phyloP scores from a whole-genome alignment of 2,329 filamentous ascomycete genomes.

The Apiospora malaysiana region DNA sequence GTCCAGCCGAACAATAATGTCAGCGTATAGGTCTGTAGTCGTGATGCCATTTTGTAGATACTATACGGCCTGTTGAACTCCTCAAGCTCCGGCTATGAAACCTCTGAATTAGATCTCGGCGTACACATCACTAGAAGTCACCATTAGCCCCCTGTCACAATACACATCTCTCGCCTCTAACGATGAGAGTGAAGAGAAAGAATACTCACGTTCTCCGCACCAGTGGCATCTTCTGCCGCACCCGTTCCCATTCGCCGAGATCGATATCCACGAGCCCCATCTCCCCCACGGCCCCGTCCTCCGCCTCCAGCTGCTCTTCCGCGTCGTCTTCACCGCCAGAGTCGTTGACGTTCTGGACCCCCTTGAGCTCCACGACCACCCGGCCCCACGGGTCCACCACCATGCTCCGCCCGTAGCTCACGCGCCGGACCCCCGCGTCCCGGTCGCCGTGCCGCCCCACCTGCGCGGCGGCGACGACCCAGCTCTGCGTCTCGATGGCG shows the following conservation, averaged over 20 bases:
- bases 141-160: slow-evolving; percentile 12
- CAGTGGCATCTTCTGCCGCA: slow-evolving; percentile 60
- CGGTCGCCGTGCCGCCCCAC: slow-evolving; percentile 63
- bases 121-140: slow-evolving; percentile 35
- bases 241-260: slow-evolving; percentile 49
- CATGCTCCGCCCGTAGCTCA: slow-evolving; percentile 85
- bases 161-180: not conserved
- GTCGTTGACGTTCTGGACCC: slow-evolving; percentile 48
- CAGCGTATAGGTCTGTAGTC: not conserved
- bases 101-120: slow-evolving; percentile 28
- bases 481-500: slow-evolving; percentile 88
- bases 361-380: slow-evolving; percentile 69
- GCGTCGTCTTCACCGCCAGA: slow-evolving; percentile 44
- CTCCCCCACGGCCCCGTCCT: slow-evolving; percentile 48
- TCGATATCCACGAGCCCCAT: slow-evolving; percentile 64
- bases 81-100: not conserved
- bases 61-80: not conserved
- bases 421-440: slow-evolving; percentile 64
- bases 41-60: not conserved
- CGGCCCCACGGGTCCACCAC: slow-evolving; percentile 88
- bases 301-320: slow-evolving; percentile 38
- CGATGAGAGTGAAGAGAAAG: not conserved
- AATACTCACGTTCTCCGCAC: slow-evolving; percentile 56
- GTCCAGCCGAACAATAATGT: no score
- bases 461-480: slow-evolving; percentile 87